Percentiles rank a stretch among this genome's conserved stretches.
Evolutionary conservation across 1,284 basidiomycete genomes (phyloP).

Genomic region (Ceratorhiza oryzae-sativae): DNA sequence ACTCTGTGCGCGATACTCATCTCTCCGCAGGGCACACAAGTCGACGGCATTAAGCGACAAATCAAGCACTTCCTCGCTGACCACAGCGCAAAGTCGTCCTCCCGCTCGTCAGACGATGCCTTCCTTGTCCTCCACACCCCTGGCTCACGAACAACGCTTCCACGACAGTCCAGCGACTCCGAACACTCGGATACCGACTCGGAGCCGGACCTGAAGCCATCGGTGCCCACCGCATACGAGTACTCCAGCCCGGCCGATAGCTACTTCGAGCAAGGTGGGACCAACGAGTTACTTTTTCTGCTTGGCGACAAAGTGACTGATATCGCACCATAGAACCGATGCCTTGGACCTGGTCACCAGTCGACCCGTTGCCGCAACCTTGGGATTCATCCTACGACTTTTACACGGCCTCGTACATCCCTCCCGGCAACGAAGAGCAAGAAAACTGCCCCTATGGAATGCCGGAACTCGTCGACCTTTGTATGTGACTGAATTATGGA

Average conservation of each 20-base stretch:
- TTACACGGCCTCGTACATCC: background rate
- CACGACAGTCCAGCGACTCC: constrained; percentile 3
- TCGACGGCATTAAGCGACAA: constrained; percentile 19
- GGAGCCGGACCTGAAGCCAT: background rate
- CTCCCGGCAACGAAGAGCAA: background rate
- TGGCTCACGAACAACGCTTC: background rate
- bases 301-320: background rate
- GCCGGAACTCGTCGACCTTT: background rate
- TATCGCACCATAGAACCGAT: background rate
- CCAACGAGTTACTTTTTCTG: background rate
- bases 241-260: background rate
- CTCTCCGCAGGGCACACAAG: background rate
- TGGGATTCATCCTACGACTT: background rate
- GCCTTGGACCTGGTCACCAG: background rate
- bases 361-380: background rate
- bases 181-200: constrained; percentile 16
- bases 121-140: background rate
- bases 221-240: background rate
- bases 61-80: constrained; percentile 33
- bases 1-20: background rate
- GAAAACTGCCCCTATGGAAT: constrained; percentile 6
- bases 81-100: constrained; percentile 23
- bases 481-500: constrained; percentile 36
- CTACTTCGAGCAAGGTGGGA: background rate
- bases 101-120: constrained; percentile 2